phyloP scores from a whole-genome alignment of 2,329 filamentous ascomycete species.

The Neofusicoccum sp. region DNA sequence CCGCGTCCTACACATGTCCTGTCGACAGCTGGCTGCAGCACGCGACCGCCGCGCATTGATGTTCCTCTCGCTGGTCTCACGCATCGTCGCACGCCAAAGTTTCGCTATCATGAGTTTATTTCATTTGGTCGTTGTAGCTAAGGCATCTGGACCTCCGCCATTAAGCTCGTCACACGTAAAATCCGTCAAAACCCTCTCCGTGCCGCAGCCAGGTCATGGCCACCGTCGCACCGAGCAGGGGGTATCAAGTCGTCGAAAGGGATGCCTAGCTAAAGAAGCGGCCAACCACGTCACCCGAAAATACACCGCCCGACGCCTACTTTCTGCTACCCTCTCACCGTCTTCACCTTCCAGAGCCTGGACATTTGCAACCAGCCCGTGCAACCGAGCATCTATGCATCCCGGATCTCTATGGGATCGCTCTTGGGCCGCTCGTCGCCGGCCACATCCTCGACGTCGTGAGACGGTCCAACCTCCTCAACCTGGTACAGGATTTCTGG shows the following conservation, averaged over 20 bases:
- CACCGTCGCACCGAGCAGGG: background rate
- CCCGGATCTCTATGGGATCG: background rate
- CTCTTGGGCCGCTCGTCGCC: background rate
- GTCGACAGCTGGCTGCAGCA: too few relatives aligned
- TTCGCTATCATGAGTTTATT: background rate
- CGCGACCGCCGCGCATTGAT: too few relatives aligned
- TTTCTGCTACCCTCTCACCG: background rate
- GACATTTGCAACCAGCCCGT: background rate
- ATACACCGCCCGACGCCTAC: background rate
- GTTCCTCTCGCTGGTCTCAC: too few relatives aligned
- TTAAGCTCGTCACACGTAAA: background rate
- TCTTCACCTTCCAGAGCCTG: too few relatives aligned
- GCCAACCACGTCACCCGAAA: background rate
- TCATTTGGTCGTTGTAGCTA: background rate
- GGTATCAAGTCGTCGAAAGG: slow-evolving; percentile 2
- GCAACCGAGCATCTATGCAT: background rate
- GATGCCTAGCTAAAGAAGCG: background rate
- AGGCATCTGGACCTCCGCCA: background rate
- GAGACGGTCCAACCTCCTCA: background rate
- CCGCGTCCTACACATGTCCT: too few relatives aligned
- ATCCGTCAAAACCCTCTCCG: background rate
- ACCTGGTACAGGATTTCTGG: slow-evolving; percentile 25
- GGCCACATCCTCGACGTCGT: slow-evolving; percentile 1
- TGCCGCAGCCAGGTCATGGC: background rate
- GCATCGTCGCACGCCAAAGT: background rate